These are phyloP conservation scores for Coemansia sp. DNA, from an alignment of 192 early-diverging fungal genomes.

Conservation along the genomic window DNA sequence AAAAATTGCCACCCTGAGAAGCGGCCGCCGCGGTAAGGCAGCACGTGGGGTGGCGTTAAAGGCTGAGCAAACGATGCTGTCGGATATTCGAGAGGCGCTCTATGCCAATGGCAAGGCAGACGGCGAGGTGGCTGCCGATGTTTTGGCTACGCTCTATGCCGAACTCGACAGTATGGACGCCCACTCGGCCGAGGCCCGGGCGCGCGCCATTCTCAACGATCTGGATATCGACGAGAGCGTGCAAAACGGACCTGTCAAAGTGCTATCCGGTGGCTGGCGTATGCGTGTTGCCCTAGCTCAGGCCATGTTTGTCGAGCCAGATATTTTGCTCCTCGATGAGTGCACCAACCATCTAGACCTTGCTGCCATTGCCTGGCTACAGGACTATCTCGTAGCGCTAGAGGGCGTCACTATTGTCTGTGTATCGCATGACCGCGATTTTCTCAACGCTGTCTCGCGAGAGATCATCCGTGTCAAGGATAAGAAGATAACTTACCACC, in stretches of 20 bases:
- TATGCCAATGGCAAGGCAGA: constrained; percentile 32
- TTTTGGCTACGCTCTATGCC: constrained; percentile 58
- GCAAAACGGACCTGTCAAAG: constrained; percentile 64
- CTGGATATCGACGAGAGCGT: constrained; percentile 69
- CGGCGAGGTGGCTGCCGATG: constrained; percentile 56
- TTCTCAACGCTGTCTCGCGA: constrained; percentile 73
- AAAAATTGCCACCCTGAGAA: constrained; percentile 63
- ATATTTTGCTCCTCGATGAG: constrained; percentile 83
- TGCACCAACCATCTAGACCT: constrained; percentile 91
- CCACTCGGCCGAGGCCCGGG: constrained; percentile 64
- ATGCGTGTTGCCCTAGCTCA: constrained; percentile 85
- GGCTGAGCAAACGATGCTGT: constrained; percentile 41
- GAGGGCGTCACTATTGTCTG: constrained; percentile 72
- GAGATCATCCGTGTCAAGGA: constrained; percentile 79
- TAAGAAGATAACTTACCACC: constrained; percentile 69
- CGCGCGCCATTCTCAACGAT: constrained; percentile 68
- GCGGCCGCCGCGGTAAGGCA: constrained; percentile 62
- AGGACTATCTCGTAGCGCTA: constrained; percentile 65
- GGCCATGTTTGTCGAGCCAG: constrained; percentile 78
- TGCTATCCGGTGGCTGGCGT: constrained; percentile 79
- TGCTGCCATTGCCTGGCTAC: constrained; percentile 90
- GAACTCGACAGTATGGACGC: constrained; percentile 64
- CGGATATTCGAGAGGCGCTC: constrained; percentile 19
- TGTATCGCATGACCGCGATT: constrained; percentile 89
- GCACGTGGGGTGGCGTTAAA: constrained; percentile 61